Evolutionary conservation across 805 yeast genomes (phyloP).

Genomic region (Kluyveromyces aestuarii): DNA sequence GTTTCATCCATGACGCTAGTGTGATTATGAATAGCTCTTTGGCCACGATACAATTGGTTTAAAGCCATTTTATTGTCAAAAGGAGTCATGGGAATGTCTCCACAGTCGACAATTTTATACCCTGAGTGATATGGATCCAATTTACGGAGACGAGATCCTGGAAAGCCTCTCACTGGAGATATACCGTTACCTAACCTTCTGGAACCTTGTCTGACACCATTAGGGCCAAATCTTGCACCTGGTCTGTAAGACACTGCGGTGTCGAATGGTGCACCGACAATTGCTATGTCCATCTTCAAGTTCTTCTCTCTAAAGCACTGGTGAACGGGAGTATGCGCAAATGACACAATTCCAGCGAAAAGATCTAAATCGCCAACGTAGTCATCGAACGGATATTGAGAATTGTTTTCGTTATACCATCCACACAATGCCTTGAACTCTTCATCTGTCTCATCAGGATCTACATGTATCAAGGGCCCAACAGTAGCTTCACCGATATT

Average conservation of each 20-base stretch:
- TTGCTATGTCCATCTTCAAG: constrained; percentile 37
- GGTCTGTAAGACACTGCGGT: constrained; percentile 48
- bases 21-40: constrained; percentile 39
- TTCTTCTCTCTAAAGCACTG: constrained; percentile 8
- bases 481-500: background rate
- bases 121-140: constrained; percentile 37
- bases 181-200: constrained; percentile 38
- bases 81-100: constrained; percentile 54
- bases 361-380: constrained; percentile 5
- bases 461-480: background rate
- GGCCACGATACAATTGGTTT: constrained; percentile 47
- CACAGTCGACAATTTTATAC: constrained; percentile 43
- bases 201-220: constrained; percentile 39
- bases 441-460: constrained; percentile 6
- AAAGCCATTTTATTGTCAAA: constrained; percentile 49
- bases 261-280: constrained; percentile 53
- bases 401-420: constrained; percentile 8
- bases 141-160: constrained; percentile 29
- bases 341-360: constrained; percentile 11
- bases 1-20: constrained; percentile 13
- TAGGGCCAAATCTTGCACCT: constrained; percentile 54
- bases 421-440: constrained; percentile 11
- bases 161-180: constrained; percentile 33
- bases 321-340: constrained; percentile 10
- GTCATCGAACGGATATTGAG: constrained; percentile 8